Percentiles rank a stretch among this genome's conserved stretches.
Evolutionary conservation across 2,329 filamentous ascomycete genomes (phyloP).

Genomic region (Pseudogymnoascus sp.): DNA sequence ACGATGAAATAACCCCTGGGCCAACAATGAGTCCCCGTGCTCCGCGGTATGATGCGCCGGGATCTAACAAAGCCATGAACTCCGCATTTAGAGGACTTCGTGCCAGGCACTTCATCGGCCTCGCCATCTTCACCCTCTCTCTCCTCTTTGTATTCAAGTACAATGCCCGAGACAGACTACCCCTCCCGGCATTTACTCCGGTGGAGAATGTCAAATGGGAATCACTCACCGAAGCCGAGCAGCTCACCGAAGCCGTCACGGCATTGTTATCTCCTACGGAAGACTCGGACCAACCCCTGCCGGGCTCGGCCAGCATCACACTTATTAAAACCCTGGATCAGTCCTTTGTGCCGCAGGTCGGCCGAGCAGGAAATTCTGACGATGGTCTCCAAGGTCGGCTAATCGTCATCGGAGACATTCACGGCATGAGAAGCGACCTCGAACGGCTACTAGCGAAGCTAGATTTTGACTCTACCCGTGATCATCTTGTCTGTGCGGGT

Average conservation of each 20-base stretch:
- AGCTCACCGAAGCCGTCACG: neutral
- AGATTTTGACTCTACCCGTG: slow-evolving; percentile 51
- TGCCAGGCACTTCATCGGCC: neutral
- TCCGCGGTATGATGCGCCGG: neutral
- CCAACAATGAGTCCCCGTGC: neutral
- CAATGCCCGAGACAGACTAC: neutral
- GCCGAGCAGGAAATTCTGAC: neutral
- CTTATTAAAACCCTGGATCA: neutral
- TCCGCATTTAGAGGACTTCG: neutral
- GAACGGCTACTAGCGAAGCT: slow-evolving; percentile 58
- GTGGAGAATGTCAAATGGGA: neutral
- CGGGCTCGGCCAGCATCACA: neutral
- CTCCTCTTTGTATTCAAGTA: neutral
- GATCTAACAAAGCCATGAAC: neutral
- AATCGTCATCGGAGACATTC: slow-evolving; percentile 82
- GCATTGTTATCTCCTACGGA: neutral
- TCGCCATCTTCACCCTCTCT: neutral
- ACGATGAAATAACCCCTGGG: neutral
- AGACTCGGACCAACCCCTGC: neutral
- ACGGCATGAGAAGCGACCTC: slow-evolving; percentile 70
- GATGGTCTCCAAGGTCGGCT: slow-evolving; percentile 39
- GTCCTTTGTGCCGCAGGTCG: neutral
- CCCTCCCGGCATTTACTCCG: neutral
- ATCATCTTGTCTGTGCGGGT: slow-evolving; percentile 69
- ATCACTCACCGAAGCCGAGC: neutral